Evolutionary conservation across 2,329 filamentous ascomycete genomes (phyloP).

Genomic region (Metarhizium album): DNA sequence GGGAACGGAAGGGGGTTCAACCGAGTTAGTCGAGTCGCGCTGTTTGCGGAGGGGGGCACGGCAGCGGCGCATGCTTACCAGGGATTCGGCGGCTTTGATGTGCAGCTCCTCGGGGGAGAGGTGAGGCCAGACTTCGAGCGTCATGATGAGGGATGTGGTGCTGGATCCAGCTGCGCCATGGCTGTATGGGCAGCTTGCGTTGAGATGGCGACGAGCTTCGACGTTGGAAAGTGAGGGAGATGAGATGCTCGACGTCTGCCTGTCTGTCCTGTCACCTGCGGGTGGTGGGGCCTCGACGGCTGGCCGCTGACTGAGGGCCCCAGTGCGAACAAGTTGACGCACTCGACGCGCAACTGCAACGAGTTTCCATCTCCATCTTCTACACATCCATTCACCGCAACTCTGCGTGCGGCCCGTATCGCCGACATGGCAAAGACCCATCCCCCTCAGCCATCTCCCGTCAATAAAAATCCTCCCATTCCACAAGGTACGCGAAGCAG

Average conservation of each 20-base stretch:
- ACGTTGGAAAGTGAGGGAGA: neutral
- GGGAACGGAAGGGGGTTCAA: constrained; percentile 8
- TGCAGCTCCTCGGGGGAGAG: constrained; percentile 39
- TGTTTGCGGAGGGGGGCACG: too few species aligned
- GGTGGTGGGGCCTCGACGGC: too few species aligned
- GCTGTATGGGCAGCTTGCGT: neutral
- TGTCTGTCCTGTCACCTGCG: too few species aligned
- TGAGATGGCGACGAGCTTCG: neutral
- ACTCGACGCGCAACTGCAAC: too few species aligned
- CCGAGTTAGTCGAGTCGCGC: too few species aligned
- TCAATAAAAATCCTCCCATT: constrained; percentile 2
- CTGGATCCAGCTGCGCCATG: neutral
- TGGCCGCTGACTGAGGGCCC: too few species aligned
- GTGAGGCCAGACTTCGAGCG: constrained; percentile 48
- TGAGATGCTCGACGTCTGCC: neutral
- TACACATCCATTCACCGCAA: too few species aligned
- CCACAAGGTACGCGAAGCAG: constrained; percentile 4
- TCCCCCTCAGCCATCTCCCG: neutral
- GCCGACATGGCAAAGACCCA: constrained; percentile 1
- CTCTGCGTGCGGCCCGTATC: too few species aligned
- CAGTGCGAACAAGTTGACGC: too few species aligned
- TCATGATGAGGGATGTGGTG: constrained; percentile 29
- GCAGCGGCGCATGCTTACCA: constrained; percentile 31
- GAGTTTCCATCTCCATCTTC: too few species aligned
- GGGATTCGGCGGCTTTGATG: constrained; percentile 36